Evolutionary conservation across 768 basidiomycete species (phyloP), one percentile per base, ranked within the genome.

Genomic region (Tulasnella sp.): DNA sequence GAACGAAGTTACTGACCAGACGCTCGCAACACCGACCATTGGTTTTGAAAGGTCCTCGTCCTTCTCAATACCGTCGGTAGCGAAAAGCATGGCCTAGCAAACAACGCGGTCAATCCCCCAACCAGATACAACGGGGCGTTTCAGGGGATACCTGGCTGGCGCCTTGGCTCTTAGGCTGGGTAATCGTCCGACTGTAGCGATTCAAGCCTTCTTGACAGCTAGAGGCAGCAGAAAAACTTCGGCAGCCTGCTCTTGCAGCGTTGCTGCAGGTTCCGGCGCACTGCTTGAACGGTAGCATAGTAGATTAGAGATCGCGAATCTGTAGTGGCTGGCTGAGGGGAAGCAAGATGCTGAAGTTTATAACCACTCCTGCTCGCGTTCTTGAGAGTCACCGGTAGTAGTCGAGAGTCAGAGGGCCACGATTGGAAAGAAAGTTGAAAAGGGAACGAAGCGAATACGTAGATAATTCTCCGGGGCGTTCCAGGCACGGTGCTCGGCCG

Each of bases 21-120:
- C 92, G 79, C 95, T 97, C 12, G 91, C 97, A 36, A 99, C 90
- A 71, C 97, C 97, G 75, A 99, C 93, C 96, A 99, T 98, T 67
- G 96, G 90, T 82, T 97, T 98, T 81, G 93, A 85, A 78, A 99
- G 92, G 85, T 99, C 97, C 1, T 86, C 87, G 79, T 97, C 92
- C 19, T 80, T 84, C 34, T 87, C 85, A 78, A 99, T 88, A 38
- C 94, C 96, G 42, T 98, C 97, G 0, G 97, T 99, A n/a, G 96
- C 97, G 84, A 96, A 99, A 70, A 99, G 85, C 97, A 99, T 99
- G 40, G 97, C 97, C 93, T 97, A 80, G 45, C 79, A 58, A 74
- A 37, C 25, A 69, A n/a, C 14, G 73, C 37, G 73, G 76, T 38
- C 74, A 25, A 78, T 76, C 29, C n/a, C n/a, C 25, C 22, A 58